Percentiles rank a stretch among this genome's conserved stretches.
Conservation (phyloP, 1,139 yeast genomes). For the Hyphopichia burtonii region DNA sequence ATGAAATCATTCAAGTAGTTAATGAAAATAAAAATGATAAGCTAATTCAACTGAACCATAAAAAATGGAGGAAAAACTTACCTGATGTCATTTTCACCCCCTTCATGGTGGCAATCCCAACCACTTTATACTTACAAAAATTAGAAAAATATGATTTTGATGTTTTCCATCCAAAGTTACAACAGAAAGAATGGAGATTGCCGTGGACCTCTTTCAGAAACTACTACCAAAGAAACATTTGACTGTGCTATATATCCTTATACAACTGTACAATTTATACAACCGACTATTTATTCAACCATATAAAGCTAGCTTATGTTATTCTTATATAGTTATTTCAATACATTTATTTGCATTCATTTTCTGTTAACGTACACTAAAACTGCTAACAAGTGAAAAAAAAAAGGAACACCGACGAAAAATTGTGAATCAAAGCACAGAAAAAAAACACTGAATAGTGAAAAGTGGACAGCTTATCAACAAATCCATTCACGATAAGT, state of each 20-base stretch:
- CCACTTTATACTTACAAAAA: constrained; percentile 57
- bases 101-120: constrained; percentile 65
- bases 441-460: not conserved
- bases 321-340: not conserved
- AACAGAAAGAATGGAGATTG: constrained; percentile 66
- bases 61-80: constrained; percentile 44
- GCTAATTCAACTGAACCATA: constrained; percentile 29
- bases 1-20: constrained; percentile 30
- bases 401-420: not conserved
- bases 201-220: constrained; percentile 65
- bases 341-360: not conserved
- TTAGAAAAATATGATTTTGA: constrained; percentile 69
- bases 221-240: constrained; percentile 43
- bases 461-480: constrained; percentile 1
- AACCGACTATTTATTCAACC: constrained; percentile 15
- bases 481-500: not conserved
- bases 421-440: not conserved
- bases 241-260: too few relatives aligned
- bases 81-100: constrained; percentile 74
- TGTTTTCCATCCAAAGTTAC: constrained; percentile 47
- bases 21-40: constrained; percentile 22
- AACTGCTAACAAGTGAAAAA: not conserved
- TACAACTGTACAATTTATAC: too few relatives aligned
- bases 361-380: not conserved
- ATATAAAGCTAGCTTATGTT: not conserved